Evolutionary conservation across 2,329 filamentous ascomycete genomes (phyloP).

Genomic region (Ceratocystis cubensis): DNA sequence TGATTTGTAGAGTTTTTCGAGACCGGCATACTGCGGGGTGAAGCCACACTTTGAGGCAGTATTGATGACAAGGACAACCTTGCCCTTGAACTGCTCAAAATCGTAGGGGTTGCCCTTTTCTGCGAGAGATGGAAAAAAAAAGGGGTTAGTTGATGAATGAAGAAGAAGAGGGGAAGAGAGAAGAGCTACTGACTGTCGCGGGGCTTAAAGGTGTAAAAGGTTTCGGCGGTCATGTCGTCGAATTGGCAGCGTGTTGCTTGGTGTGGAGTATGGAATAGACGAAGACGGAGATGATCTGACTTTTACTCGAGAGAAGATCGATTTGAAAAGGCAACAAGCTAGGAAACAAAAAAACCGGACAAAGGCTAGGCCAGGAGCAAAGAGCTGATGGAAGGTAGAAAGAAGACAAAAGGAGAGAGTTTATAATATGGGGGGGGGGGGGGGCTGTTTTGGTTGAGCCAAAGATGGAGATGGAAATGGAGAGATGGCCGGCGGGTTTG

Average conservation of each 20-base stretch:
- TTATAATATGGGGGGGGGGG: no score
- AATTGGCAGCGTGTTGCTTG: background rate
- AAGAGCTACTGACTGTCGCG: constrained; percentile 53
- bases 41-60: constrained; percentile 98
- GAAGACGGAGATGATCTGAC: background rate
- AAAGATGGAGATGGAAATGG: no score
- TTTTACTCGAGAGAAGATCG: background rate
- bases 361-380: background rate
- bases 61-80: constrained; percentile 93
- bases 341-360: background rate
- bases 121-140: constrained; percentile 21
- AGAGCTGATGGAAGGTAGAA: no score
- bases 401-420: no score
- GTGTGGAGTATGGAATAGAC: background rate
- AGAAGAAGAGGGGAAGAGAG: background rate
- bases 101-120: constrained; percentile 54
- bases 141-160: background rate
- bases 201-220: constrained; percentile 74
- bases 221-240: constrained; percentile 7
- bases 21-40: constrained; percentile 84
- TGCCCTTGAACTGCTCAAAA: constrained; percentile 65
- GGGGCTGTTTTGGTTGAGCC: no score
- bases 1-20: constrained; percentile 80
- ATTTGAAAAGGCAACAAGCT: background rate
- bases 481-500: no score